Conservation (phyloP, 2,329 filamentous ascomycete species). For the Hysterium pulicare region DNA sequence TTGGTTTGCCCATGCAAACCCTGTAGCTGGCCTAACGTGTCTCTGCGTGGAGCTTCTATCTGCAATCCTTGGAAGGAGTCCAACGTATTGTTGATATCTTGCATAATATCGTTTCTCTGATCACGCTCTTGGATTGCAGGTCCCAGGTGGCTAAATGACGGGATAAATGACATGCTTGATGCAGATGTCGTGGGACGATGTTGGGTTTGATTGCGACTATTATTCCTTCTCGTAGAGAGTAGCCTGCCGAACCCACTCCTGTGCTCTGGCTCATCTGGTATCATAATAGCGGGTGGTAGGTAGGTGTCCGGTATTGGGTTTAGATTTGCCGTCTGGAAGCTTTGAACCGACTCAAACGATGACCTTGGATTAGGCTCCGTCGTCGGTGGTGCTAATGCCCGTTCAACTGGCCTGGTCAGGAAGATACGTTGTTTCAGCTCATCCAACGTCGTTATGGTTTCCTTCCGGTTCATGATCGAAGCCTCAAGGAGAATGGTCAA, state of each 20-base stretch:
- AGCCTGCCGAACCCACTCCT: conserved; percentile 22
- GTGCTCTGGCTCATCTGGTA: conserved; percentile 11
- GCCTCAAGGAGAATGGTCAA: conserved; percentile 35
- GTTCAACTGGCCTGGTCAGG: conserved; percentile 18
- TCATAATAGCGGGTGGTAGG: conserved; percentile 18
- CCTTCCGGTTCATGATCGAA: conserved; percentile 32
- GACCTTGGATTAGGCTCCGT: conserved; percentile 5
- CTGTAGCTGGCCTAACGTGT: conserved; percentile 8
- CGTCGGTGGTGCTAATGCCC: conserved; percentile 11
- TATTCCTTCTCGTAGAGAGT: conserved; percentile 18
- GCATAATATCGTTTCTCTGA: conserved; percentile 16
- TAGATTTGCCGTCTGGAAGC: conserved; percentile 12
- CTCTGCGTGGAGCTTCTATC: conserved; percentile 7
- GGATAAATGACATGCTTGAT: conserved; percentile 10
- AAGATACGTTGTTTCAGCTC: conserved; percentile 38
- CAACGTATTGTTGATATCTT: conserved; percentile 34
- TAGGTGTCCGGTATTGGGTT: conserved; percentile 13
- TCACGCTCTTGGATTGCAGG: conserved; percentile 17
- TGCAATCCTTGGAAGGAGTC: conserved; percentile 25
- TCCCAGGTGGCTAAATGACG: conserved; percentile 20
- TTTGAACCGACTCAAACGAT: conserved; percentile 13
- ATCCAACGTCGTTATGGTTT: conserved; percentile 32
- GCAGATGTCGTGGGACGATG: conserved; percentile 1
- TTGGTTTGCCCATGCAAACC: conserved; percentile 1
- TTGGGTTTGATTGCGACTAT: conserved; percentile 7